Conservation (phyloP, 768 basidiomycete species). For the Collybiopsis confluens region DNA sequence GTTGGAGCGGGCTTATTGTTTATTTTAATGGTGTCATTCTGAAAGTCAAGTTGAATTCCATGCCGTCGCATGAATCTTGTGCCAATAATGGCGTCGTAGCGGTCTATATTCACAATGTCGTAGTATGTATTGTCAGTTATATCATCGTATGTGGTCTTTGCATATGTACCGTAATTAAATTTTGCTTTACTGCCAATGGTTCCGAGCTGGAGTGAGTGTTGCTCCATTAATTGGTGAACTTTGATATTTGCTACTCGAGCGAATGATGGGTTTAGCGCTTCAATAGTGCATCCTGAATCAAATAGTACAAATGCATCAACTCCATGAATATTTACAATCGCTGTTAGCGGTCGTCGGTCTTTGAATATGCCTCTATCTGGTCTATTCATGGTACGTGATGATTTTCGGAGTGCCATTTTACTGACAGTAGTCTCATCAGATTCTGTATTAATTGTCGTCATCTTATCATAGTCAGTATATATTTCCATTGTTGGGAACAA, state of each 20-base stretch:
- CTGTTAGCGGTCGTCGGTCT: background rate
- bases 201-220: background rate
- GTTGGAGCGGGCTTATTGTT: no score
- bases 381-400: no score
- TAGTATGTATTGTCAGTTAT: background rate
- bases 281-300: background rate
- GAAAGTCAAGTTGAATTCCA: background rate
- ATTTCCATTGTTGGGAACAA: no score
- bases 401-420: no score
- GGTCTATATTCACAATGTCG: background rate
- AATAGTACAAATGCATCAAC: background rate
- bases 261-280: background rate
- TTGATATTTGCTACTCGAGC: background rate
- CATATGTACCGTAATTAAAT: background rate
- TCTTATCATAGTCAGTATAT: no score
- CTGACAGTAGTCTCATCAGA: no score
- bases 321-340: background rate
- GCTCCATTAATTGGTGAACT: background rate
- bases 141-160: no score
- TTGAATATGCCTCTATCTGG: no score
- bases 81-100: background rate
- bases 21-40: background rate
- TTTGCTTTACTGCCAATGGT: background rate
- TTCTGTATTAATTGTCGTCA: no score
- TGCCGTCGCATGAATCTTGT: background rate